Evolutionary conservation across 129 eudicot species (phyloP), one percentile per base, ranked within the genome.

Genomic region (Calendula officinalis): DNA sequence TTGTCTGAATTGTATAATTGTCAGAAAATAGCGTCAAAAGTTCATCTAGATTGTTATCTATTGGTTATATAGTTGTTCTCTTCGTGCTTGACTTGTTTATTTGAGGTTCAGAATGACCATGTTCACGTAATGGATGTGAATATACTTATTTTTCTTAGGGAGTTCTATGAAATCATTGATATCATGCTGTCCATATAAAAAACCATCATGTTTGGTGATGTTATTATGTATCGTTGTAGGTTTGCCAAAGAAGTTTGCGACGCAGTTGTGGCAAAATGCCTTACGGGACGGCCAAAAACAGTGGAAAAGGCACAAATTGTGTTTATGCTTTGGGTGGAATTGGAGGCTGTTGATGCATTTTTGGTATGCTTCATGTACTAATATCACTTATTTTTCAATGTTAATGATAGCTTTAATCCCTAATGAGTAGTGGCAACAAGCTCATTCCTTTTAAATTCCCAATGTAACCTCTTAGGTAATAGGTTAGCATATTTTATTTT

Each of bases 241-340:
- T 94, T 55, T 74, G 99, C 87, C 2, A 94, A 94, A 67, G 99
- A 94, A 84, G 81, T 84, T 27, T 94, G 97, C 35, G 99, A 94
- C 74, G 87, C 99, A 27, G 58, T 94, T 66, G 97, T 80, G 77
- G 95, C 97, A 3, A 94, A 94, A 72, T 88, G 99, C 51, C 79
- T 94, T 34, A 88, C 92, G 13, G 99, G 99, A 41, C 78, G 97
- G 68, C 95, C 99, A 5, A 94, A 94, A 72, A 94, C 99, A n/a
- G 97, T 88, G 76, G 99, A 94, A 83, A 94, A 94, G 90, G 89
- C 99, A 14, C 99, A 88, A 58, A 67, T 68, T 5, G 84, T 77
- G 38, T 94, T 94, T 74, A 76, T 94, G 95, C 95, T 94, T 14
- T 94, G 99, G 99, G 84, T 94, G 30, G 99, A 94, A 83, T 81